Percentiles rank a stretch among this genome's conserved stretches.
phyloP scores from a whole-genome alignment of 2,329 filamentous ascomycete species.

The Sclerotinia nivalis region DNA sequence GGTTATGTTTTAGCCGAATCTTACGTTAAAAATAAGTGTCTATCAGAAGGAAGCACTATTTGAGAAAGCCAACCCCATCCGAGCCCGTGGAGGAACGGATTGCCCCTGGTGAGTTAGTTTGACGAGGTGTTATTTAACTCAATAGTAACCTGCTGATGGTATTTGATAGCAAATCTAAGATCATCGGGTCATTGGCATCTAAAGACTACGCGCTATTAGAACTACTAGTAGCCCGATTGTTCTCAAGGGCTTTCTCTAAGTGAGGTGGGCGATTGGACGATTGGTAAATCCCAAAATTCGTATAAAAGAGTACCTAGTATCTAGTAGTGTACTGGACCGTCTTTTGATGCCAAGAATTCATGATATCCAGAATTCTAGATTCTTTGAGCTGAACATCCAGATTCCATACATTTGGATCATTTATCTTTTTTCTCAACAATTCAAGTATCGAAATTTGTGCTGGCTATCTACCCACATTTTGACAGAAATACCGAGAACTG shows the following conservation, averaged over 20 bases:
- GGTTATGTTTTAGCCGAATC: neutral
- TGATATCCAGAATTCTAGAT: neutral
- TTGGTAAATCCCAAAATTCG: neutral
- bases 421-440: neutral
- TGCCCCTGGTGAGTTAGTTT: constrained; percentile 1
- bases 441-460: neutral
- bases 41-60: constrained; percentile 7
- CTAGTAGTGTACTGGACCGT: neutral
- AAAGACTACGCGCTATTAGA: neutral
- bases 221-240: neutral
- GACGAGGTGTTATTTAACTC: neutral
- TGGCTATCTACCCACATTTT: neutral
- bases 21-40: neutral
- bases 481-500: constrained; percentile 12
- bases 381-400: neutral
- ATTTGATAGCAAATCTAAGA: neutral
- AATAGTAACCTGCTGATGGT: constrained; percentile 5
- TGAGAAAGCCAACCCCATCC: neutral
- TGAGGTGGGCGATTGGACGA: neutral
- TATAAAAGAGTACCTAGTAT: neutral
- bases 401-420: neutral
- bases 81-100: neutral
- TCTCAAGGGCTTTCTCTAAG: neutral
- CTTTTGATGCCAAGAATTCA: neutral
- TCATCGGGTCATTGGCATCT: neutral